These are phyloP conservation scores for Liriodendron chinense DNA, from an alignment of 164 flowering plant species.

Conservation along the genomic window DNA sequence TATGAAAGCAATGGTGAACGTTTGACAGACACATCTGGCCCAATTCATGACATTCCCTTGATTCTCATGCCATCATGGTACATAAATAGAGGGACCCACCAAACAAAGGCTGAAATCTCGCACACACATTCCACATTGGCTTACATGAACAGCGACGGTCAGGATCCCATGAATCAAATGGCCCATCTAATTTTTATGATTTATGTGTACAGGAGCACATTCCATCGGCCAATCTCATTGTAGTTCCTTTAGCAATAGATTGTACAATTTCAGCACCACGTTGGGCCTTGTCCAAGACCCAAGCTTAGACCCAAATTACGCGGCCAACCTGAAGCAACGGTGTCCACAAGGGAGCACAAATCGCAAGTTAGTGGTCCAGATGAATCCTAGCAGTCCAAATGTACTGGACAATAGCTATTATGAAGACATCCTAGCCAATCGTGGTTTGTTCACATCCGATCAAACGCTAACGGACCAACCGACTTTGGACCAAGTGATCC, in stretches of 20 bases:
- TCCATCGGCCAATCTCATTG: slow-evolving; percentile 58
- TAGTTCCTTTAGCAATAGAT: slow-evolving; percentile 34
- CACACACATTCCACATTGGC: too few species aligned
- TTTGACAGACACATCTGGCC: not conserved
- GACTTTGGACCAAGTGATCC: slow-evolving; percentile 38
- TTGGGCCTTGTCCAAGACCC: slow-evolving; percentile 37
- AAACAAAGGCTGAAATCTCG: too few species aligned
- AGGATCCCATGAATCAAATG: too few species aligned
- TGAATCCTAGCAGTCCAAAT: slow-evolving; percentile 40
- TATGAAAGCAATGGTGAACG: not conserved
- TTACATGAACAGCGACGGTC: too few species aligned
- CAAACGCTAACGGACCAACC: slow-evolving; percentile 36
- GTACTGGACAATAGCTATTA: slow-evolving; percentile 38
- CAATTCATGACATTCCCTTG: too few species aligned
- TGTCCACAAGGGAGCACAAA: slow-evolving; percentile 41
- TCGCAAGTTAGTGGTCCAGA: slow-evolving; percentile 33
- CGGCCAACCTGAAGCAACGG: slow-evolving; percentile 28
- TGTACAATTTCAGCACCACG: slow-evolving; percentile 41
- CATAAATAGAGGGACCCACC: too few species aligned
- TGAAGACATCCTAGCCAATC: slow-evolving; percentile 23
- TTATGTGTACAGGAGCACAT: slow-evolving; percentile 50
- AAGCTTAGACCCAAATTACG: slow-evolving; percentile 36
- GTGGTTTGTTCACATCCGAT: slow-evolving; percentile 56
- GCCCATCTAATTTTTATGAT: not conserved
- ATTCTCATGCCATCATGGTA: too few species aligned